Evolutionary conservation across 495 filamentous ascomycete species (phyloP).

Genomic region (Aspergillus asperescens): DNA sequence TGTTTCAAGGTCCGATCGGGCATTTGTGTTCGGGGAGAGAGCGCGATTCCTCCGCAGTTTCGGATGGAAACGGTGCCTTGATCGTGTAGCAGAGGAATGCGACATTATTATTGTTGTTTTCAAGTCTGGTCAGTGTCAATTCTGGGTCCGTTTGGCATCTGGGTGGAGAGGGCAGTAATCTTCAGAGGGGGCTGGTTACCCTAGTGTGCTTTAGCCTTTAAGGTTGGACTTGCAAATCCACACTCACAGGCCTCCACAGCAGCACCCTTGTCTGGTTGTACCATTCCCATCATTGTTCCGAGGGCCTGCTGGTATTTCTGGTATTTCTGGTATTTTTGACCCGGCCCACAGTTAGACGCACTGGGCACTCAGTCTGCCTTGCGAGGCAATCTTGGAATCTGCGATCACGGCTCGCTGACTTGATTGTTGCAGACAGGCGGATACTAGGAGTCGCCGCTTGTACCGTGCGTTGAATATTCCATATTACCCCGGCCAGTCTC

Average conservation of each 20-base stretch:
- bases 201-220: constrained; percentile 8
- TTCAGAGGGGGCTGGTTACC: constrained; percentile 4
- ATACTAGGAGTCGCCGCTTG: too few relatives aligned
- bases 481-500: neutral
- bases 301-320: neutral
- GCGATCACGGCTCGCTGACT: neutral
- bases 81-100: neutral
- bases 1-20: neutral
- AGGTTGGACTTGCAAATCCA: constrained; percentile 20
- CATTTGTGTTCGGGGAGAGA: neutral
- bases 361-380: constrained; percentile 8
- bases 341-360: neutral
- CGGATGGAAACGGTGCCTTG: constrained; percentile 10
- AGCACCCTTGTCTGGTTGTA: neutral
- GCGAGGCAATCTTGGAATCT: neutral
- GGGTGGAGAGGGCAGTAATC: constrained; percentile 5
- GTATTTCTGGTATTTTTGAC: neutral
- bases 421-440: neutral
- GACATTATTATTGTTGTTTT: neutral
- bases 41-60: neutral
- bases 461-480: too few relatives aligned
- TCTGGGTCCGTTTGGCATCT: neutral
- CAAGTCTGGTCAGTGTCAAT: neutral
- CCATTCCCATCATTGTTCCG: neutral
- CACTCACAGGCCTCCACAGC: too few relatives aligned